phyloP scores from a whole-genome alignment of 371 early-diverging fungal species.

The Entomophthora muscae region DNA sequence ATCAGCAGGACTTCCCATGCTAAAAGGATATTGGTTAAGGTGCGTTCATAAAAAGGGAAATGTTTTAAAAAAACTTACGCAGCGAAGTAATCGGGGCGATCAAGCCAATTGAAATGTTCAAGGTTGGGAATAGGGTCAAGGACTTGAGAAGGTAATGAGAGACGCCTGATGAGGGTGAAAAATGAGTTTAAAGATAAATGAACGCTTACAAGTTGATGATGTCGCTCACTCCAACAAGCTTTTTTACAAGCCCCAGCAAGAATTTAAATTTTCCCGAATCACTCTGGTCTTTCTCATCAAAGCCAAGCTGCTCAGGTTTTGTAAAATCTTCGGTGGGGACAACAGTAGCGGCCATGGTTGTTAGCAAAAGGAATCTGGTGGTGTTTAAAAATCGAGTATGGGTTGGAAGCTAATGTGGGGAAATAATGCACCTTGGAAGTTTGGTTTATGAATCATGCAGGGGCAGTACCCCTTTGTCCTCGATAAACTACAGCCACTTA shows the following conservation, averaged over 20 bases:
- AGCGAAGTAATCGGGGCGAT: constrained; percentile 44
- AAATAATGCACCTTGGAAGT: no score
- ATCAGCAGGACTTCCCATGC: constrained; percentile 12
- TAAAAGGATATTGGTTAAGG: constrained; percentile 9
- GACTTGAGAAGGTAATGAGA: constrained; percentile 47
- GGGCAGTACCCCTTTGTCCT: no score
- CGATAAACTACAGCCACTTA: no score
- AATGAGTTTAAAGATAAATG: constrained; percentile 9
- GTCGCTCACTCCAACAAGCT: constrained; percentile 38
- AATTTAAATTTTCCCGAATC: constrained; percentile 13
- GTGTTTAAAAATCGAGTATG: no score
- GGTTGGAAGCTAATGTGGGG: no score
- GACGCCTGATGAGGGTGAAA: constrained; percentile 18
- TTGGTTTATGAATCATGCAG: no score
- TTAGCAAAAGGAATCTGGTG: no score
- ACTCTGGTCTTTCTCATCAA: constrained; percentile 8
- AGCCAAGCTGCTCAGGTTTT: constrained; percentile 4
- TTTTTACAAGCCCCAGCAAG: constrained; percentile 30
- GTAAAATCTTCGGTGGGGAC: not conserved
- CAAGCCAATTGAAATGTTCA: constrained; percentile 58
- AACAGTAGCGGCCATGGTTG: not conserved
- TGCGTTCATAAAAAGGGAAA: not conserved
- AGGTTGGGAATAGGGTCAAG: constrained; percentile 46
- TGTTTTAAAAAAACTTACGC: constrained; percentile 14
- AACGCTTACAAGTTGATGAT: constrained; percentile 30